Conservation (phyloP, 2,329 filamentous ascomycete genomes). For the Dothistroma septosporum region DNA sequence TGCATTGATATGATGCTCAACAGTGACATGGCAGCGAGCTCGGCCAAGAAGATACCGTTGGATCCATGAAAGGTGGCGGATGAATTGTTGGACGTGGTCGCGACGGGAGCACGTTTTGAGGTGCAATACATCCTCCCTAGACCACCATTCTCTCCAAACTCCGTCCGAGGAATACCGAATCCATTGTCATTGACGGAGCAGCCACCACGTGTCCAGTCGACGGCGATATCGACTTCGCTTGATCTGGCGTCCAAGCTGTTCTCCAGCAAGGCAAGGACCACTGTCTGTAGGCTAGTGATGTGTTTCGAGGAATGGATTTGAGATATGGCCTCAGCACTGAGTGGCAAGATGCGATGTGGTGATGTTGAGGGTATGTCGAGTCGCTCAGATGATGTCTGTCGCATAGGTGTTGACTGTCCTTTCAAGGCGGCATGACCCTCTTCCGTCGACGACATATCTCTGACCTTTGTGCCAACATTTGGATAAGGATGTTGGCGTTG, state of each 20-base stretch:
- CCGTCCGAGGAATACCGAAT: slow-evolving; percentile 64
- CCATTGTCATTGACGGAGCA: slow-evolving; percentile 85
- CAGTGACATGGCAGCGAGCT: slow-evolving; percentile 70
- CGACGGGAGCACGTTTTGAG: slow-evolving; percentile 59
- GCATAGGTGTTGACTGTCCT: neutral
- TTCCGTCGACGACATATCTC: slow-evolving; percentile 8
- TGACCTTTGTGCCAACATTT: slow-evolving; percentile 9
- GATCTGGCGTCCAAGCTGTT: slow-evolving; percentile 83
- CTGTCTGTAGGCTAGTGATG: slow-evolving; percentile 69
- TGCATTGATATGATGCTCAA: slow-evolving; percentile 73
- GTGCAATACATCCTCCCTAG: slow-evolving; percentile 67
- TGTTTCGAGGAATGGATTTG: slow-evolving; percentile 82
- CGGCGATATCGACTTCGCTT: slow-evolving; percentile 60
- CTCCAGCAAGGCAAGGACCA: slow-evolving; percentile 67
- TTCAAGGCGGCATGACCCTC: slow-evolving; percentile 42
- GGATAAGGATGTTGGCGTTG: slow-evolving; percentile 8
- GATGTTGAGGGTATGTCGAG: neutral
- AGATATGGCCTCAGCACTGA: slow-evolving; percentile 35
- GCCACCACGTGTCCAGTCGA: slow-evolving; percentile 71
- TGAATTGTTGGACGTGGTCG: slow-evolving; percentile 13
- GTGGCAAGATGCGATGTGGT: slow-evolving; percentile 25
- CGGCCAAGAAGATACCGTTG: slow-evolving; percentile 71
- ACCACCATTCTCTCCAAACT: slow-evolving; percentile 68
- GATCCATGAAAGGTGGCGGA: slow-evolving; percentile 56
- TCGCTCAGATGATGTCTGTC: slow-evolving; percentile 3